Conservation (phyloP, 2,329 filamentous ascomycete genomes). For the Pseudogymnoascus sp. region DNA sequence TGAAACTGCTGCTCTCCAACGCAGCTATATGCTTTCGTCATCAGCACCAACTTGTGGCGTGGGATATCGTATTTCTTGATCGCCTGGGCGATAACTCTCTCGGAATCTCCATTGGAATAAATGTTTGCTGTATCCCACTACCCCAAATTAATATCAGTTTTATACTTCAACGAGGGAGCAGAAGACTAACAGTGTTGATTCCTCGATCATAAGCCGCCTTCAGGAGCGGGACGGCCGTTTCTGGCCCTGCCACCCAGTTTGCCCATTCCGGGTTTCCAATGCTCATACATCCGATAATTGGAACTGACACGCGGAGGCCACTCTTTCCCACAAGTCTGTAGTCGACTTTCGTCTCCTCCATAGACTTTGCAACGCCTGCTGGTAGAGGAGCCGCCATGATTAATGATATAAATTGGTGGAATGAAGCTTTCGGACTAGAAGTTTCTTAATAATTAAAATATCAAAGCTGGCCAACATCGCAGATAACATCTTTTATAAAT, state of each 20-base stretch:
- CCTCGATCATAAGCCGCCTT: conserved; percentile 56
- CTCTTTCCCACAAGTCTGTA: conserved; percentile 50
- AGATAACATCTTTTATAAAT: conserved; percentile 4
- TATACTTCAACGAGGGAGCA: conserved; percentile 37
- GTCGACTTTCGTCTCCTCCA: conserved; percentile 37
- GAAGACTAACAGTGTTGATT: conserved; percentile 41
- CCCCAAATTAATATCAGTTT: conserved; percentile 30
- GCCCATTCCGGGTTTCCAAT: conserved; percentile 46
- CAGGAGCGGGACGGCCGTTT: conserved; percentile 48
- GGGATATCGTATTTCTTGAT: conserved; percentile 51
- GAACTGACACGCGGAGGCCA: conserved; percentile 53
- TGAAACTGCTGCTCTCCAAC: conserved; percentile 37
- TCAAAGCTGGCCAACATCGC: neutral
- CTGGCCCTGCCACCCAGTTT: conserved; percentile 51
- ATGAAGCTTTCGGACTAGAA: neutral
- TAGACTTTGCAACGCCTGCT: conserved; percentile 16
- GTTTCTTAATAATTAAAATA: neutral
- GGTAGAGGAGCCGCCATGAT: neutral
- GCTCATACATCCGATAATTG: conserved; percentile 58
- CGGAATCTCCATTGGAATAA: conserved; percentile 48
- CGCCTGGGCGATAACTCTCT: conserved; percentile 48
- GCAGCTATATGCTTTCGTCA: conserved; percentile 46
- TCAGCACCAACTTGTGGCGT: conserved; percentile 47
- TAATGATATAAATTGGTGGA: neutral
- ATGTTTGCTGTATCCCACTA: conserved; percentile 44